phyloP scores from a whole-genome alignment of 495 filamentous ascomycete species.

The Aspergillus hancockii region DNA sequence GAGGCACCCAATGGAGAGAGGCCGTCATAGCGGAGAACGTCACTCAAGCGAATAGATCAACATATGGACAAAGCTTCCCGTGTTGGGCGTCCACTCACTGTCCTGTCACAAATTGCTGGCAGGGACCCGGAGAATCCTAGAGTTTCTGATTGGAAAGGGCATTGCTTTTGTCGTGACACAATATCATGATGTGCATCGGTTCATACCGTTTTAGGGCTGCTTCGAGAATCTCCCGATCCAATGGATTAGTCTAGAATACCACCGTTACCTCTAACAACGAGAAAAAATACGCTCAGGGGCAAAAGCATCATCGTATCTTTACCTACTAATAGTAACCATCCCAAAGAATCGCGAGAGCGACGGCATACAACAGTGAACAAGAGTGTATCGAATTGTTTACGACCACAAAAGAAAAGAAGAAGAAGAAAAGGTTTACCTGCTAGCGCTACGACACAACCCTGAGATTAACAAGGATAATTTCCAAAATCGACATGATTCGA shows the following conservation, averaged over 20 bases:
- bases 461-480: neutral
- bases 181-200: neutral
- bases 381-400: too few relatives aligned
- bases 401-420: neutral
- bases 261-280: neutral
- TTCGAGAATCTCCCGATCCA: neutral
- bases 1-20: neutral
- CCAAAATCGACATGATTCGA: neutral
- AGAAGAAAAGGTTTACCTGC: neutral
- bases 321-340: neutral
- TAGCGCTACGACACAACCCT: neutral
- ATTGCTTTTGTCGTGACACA: neutral
- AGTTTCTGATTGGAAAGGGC: neutral
- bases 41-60: neutral
- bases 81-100: neutral
- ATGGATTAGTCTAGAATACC: neutral
- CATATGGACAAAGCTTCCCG: constrained; percentile 7
- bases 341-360: neutral
- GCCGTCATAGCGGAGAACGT: neutral
- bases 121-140: neutral
- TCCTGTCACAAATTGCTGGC: neutral
- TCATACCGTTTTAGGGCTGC: neutral
- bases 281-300: neutral
- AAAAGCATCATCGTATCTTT: neutral
- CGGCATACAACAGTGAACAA: neutral